Conservation (phyloP, 2,329 filamentous ascomycete species). For the Ophiostoma australiae region DNA sequence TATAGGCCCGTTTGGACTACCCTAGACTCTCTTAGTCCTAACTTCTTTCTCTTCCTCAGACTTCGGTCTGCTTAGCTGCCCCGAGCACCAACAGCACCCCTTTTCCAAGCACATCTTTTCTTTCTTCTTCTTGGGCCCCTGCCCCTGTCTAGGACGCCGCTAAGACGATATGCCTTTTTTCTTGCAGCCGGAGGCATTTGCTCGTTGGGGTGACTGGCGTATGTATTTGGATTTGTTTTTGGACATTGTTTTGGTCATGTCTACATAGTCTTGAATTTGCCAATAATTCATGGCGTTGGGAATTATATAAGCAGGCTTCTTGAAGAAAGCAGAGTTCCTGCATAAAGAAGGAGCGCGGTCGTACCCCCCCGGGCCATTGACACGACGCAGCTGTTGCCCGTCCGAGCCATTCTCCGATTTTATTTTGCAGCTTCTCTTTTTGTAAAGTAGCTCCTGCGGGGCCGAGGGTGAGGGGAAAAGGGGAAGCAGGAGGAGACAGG, state of each 20-base stretch:
- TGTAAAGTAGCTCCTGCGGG: constrained; percentile 18
- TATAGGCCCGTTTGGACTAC: no score
- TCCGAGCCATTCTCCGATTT: background rate
- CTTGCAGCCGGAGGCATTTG: background rate
- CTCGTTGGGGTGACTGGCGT: background rate
- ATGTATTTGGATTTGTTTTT: no score
- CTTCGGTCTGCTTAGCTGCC: background rate
- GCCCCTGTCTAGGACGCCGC: constrained; percentile 16
- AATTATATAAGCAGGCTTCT: background rate
- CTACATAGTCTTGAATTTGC: no score
- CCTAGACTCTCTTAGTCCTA: background rate
- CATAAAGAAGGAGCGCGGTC: background rate
- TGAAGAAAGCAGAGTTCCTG: no score
- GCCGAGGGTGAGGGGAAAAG: constrained; percentile 14
- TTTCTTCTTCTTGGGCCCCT: constrained; percentile 16
- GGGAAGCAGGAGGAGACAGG: constrained; percentile 1
- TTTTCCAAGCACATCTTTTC: background rate
- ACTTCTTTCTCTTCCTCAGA: background rate
- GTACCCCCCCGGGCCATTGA: background rate
- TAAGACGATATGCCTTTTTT: constrained; percentile 3
- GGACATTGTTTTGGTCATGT: no score
- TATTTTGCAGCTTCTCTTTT: constrained; percentile 21
- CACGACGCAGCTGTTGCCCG: constrained; percentile 3
- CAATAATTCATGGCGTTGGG: no score
- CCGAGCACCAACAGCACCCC: constrained; percentile 1